phyloP scores from a whole-genome alignment of 495 filamentous ascomycete species.

The Penicillium waksmanii region DNA sequence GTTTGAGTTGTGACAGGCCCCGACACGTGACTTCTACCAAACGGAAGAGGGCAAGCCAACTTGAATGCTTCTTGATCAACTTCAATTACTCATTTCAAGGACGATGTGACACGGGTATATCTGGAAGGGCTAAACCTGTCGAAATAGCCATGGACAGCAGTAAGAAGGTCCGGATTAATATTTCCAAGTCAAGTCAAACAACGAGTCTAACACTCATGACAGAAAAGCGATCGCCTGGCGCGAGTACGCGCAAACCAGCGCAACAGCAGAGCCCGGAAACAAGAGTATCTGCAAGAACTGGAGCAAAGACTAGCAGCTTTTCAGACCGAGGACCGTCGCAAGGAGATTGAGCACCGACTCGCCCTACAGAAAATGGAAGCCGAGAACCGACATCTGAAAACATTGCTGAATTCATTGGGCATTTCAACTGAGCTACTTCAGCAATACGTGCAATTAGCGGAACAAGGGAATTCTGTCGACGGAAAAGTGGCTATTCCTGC shows the following conservation, averaged over 20 bases:
- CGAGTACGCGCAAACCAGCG: constrained; percentile 79
- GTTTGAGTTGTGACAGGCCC: no score
- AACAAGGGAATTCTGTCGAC: constrained; percentile 19
- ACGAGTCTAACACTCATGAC: constrained; percentile 16
- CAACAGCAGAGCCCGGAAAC: constrained; percentile 73
- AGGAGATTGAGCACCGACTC: constrained; percentile 43
- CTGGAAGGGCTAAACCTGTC: no score
- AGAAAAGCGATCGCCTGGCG: constrained; percentile 43
- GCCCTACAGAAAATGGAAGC: constrained; percentile 41
- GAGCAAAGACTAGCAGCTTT: constrained; percentile 65
- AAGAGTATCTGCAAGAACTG: constrained; percentile 73
- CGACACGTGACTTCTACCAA: no score
- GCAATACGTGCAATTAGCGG: constrained; percentile 32
- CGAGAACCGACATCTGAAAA: constrained; percentile 41
- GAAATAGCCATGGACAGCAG: constrained; percentile 6
- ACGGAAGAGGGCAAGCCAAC: no score
- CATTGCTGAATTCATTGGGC: constrained; percentile 33
- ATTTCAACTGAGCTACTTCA: constrained; percentile 31
- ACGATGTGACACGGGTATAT: no score
- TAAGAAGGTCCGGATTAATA: constrained; percentile 21
- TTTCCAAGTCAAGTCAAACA: not conserved
- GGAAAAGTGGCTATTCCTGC: constrained; percentile 48
- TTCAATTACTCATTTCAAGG: no score
- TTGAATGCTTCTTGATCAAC: no score
- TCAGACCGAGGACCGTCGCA: constrained; percentile 47